A percentile compares a stretch with the other conserved stretches of the same genome.
Evolutionary conservation across 441 rosid species (phyloP).

Genomic region (Gossypium trilobum): DNA sequence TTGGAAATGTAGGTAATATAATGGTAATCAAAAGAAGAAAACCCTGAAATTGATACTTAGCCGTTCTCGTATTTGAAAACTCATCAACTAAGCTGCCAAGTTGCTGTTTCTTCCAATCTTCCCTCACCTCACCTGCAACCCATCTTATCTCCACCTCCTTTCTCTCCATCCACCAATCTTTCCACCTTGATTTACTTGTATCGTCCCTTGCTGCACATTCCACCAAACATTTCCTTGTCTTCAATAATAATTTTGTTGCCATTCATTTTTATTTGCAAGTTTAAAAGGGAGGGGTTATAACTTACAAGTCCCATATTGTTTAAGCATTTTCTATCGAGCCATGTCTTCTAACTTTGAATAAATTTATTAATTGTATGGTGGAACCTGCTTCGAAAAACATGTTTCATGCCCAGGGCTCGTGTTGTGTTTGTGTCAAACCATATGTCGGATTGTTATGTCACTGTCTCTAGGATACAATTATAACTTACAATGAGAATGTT

Average conservation of each 20-base stretch:
- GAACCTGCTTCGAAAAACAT: neutral
- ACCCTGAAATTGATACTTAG: neutral
- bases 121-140: neutral
- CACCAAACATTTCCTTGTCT: neutral
- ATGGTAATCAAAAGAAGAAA: neutral
- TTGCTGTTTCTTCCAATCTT: neutral
- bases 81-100: neutral
- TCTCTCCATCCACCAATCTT: neutral
- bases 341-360: neutral
- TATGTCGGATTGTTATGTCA: neutral
- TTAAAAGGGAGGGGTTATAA: too few relatives aligned
- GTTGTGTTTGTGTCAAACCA: neutral
- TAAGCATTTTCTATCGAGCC: neutral
- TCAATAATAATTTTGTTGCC: neutral
- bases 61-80: neutral
- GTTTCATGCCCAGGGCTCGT: neutral
- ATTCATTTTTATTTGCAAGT: neutral
- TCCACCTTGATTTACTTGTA: neutral
- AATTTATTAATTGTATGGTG: neutral
- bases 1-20: neutral
- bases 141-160: neutral
- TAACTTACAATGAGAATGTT: neutral
- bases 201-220: neutral
- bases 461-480: neutral
- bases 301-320: neutral